Evolutionary conservation across 208 protist species (phyloP), one percentile per base, ranked within the genome.

Genomic region (Wallacemonas sp.): DNA sequence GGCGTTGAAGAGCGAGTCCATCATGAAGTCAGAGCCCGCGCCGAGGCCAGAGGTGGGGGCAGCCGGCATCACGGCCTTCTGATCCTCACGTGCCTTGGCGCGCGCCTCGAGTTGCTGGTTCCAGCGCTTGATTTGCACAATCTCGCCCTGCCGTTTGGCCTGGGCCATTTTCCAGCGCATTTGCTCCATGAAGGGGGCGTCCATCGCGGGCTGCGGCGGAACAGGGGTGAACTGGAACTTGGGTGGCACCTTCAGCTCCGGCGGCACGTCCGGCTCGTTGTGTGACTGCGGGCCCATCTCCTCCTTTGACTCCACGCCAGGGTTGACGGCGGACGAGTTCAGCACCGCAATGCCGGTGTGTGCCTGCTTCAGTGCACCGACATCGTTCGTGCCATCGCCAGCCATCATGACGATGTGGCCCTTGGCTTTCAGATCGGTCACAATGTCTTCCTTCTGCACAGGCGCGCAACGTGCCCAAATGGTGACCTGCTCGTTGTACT

Each of bases 311-410:
- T 68, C 33, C 47, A 66, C 61, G 22, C 33, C 22, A 28, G 67
- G 51, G 28, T 71, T 62, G 11, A 96, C 86, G 1, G 87, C 78
- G 4, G 89, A 73, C 14, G 91, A 92, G 75, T 97, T 97, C 24
- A 99, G 72, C 46, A 99, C 79, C 6, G 97, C 97, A 53, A 99
- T 86, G 54, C 99, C 99, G 1, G 99, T 97, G 77, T 99, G 91
- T 2, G 98, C 96, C 72, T 99, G 95, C 82, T 99, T 99, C 6
- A 99, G 86, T 22, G 98, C 99, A 27, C 98, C 98, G 14, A 99
- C 98, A 77, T 99, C 95, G 80, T 98, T 98, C n/a, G 92, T 97
- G 64, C 95, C 95, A 75, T 98, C 95, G 47, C 95, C 94, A 15
- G 86, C 82, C 89, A 98, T 97, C 60, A 98, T 84, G 30, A 95